These are phyloP conservation scores for Rhododendron vialii DNA, from an alignment of 148 eudicot species.

Conservation along the genomic window DNA sequence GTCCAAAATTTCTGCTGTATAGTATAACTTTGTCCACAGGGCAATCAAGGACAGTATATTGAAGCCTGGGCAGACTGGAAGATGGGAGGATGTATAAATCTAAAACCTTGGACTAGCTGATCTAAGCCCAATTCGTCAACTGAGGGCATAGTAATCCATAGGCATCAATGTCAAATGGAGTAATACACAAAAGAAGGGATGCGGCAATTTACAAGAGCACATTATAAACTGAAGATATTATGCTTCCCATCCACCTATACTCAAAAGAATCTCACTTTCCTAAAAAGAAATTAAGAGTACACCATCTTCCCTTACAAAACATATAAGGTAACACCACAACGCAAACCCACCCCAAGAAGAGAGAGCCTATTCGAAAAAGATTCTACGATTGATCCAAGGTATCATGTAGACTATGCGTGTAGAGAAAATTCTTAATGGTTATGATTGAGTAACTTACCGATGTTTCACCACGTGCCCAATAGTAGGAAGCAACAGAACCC, in stretches of 20 bases:
- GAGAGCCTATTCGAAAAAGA: neutral
- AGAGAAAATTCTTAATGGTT: neutral
- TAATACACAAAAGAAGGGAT: neutral
- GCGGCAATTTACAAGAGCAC: neutral
- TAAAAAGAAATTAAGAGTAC: neutral
- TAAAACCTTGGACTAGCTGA: neutral
- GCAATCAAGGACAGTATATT: neutral
- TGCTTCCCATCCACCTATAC: neutral
- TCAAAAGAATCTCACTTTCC: neutral
- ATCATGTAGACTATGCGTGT: neutral
- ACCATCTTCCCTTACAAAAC: neutral
- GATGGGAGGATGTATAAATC: neutral
- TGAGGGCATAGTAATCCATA: neutral
- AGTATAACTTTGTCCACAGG: neutral
- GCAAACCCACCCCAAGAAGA: neutral
- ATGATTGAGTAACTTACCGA: conserved; percentile 46
- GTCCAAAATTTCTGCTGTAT: neutral
- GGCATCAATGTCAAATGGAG: neutral
- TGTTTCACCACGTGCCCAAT: conserved; percentile 89
- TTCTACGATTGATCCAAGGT: neutral
- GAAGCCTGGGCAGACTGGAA: neutral
- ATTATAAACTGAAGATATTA: neutral
- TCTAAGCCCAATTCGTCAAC: neutral
- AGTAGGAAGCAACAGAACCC: conserved; percentile 97
- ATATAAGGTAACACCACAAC: neutral